Conservation (phyloP, 495 filamentous ascomycete genomes). For the Penicillium bialowiezense region DNA sequence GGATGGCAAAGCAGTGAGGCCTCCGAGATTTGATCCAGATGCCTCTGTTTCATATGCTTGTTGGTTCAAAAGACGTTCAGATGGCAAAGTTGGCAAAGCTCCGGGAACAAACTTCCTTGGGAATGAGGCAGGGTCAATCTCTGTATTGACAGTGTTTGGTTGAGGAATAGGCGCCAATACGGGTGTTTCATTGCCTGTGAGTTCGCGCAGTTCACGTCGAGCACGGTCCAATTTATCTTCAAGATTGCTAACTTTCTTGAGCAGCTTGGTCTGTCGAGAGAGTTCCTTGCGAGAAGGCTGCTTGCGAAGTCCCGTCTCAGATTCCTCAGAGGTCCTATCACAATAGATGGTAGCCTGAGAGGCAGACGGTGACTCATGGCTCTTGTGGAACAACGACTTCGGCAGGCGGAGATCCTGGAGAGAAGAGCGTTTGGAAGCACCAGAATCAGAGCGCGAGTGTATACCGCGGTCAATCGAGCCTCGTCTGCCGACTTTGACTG, state of each 20-base stretch:
- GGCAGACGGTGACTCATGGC: conserved; percentile 9
- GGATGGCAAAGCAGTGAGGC: conserved; percentile 19
- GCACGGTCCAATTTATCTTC: conserved; percentile 59
- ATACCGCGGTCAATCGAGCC: conserved; percentile 1
- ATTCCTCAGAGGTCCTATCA: conserved; percentile 27
- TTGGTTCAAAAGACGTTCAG: conserved; percentile 51
- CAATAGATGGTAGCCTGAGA: conserved; percentile 4
- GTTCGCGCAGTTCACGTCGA: conserved; percentile 54
- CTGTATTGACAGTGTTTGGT: conserved; percentile 20
- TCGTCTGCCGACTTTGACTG: neutral
- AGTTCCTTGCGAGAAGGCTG: conserved; percentile 60
- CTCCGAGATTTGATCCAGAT: conserved; percentile 1
- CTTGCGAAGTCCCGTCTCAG: conserved; percentile 39
- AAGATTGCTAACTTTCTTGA: conserved; percentile 64
- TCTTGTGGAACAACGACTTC: conserved; percentile 29
- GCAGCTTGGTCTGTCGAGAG: conserved; percentile 57
- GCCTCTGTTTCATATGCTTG: conserved; percentile 15
- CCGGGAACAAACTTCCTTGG: conserved; percentile 52
- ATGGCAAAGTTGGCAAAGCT: conserved; percentile 56
- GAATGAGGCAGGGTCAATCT: conserved; percentile 37
- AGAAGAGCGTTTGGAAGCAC: conserved; percentile 33
- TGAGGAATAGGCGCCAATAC: conserved; percentile 20
- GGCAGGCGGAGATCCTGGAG: conserved; percentile 40
- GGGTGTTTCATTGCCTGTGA: conserved; percentile 41
- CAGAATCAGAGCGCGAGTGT: conserved; percentile 19